phyloP scores from a whole-genome alignment of 495 filamentous ascomycete genomes.

The Talaromyces stipitatus region DNA sequence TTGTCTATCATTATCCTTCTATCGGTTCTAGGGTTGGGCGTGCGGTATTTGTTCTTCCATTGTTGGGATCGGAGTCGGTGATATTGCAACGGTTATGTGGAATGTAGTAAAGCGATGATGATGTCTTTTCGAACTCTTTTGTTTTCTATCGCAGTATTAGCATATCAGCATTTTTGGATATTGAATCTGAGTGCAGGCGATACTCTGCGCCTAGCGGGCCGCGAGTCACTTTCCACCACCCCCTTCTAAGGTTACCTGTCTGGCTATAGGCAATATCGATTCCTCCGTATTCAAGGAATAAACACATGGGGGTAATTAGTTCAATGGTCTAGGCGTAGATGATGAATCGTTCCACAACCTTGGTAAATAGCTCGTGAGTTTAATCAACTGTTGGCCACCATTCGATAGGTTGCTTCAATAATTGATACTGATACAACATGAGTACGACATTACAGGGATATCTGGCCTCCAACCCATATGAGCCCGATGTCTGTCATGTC shows the following conservation, averaged over 20 bases:
- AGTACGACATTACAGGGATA: background rate
- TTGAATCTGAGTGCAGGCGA: background rate
- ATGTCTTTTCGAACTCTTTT: background rate
- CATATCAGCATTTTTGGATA: background rate
- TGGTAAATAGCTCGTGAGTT: background rate
- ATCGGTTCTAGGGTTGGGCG: background rate
- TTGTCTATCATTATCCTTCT: background rate
- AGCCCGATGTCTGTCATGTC: no score
- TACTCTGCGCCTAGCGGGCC: background rate
- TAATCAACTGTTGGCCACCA: background rate
- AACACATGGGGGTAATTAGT: background rate
- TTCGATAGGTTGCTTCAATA: background rate
- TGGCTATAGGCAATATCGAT: background rate
- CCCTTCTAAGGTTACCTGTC: background rate
- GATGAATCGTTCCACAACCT: background rate
- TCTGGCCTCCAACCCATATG: background rate
- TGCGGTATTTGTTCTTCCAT: background rate
- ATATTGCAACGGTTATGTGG: conserved; percentile 1
- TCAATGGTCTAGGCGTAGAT: background rate
- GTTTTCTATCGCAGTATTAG: background rate
- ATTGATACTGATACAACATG: no score
- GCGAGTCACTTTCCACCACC: background rate
- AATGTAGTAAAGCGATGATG: conserved; percentile 1
- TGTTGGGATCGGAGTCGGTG: background rate
- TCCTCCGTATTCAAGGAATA: background rate